phyloP scores from a whole-genome alignment of 2,329 filamentous ascomycete species.

The Emmonsiellopsis sp. region DNA sequence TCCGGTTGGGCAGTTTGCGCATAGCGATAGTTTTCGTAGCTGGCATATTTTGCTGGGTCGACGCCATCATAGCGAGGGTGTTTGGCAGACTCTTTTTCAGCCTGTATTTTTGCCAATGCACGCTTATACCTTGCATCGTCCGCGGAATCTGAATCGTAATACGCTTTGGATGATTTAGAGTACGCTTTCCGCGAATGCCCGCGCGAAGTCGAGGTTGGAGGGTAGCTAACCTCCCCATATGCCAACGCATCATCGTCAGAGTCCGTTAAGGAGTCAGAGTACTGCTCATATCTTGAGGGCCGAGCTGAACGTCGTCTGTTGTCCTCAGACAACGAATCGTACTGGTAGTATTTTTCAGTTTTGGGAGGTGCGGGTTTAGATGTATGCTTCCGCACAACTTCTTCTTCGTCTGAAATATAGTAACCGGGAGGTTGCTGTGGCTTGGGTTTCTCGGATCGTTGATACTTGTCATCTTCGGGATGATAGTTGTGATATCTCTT shows the following conservation, averaged over 20 bases:
- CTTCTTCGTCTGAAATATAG: constrained; percentile 21
- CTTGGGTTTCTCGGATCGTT: constrained; percentile 5
- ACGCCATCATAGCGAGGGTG: background rate
- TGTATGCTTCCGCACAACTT: constrained; percentile 4
- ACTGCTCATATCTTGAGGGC: constrained; percentile 8
- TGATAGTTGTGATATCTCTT: constrained; percentile 22
- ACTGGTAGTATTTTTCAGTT: constrained; percentile 1
- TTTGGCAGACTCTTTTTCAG: background rate
- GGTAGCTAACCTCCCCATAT: constrained; percentile 23
- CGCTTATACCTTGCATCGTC: constrained; percentile 11
- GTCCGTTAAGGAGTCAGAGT: constrained; percentile 10
- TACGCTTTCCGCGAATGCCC: constrained; percentile 3
- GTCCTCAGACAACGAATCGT: constrained; percentile 19
- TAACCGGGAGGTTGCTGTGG: constrained; percentile 10
- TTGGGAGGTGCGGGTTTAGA: background rate
- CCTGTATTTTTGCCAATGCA: constrained; percentile 4
- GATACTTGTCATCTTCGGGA: constrained; percentile 16
- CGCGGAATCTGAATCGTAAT: constrained; percentile 6
- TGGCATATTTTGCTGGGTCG: constrained; percentile 21
- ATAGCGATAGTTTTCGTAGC: constrained; percentile 27
- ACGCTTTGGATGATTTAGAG: background rate
- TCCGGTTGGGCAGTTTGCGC: constrained; percentile 18
- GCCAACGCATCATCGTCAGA: constrained; percentile 23
- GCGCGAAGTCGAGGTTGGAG: background rate
- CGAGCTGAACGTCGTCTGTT: constrained; percentile 5